Conservation (phyloP, 1,139 yeast genomes). For the Scheffersomyces insectosa region DNA sequence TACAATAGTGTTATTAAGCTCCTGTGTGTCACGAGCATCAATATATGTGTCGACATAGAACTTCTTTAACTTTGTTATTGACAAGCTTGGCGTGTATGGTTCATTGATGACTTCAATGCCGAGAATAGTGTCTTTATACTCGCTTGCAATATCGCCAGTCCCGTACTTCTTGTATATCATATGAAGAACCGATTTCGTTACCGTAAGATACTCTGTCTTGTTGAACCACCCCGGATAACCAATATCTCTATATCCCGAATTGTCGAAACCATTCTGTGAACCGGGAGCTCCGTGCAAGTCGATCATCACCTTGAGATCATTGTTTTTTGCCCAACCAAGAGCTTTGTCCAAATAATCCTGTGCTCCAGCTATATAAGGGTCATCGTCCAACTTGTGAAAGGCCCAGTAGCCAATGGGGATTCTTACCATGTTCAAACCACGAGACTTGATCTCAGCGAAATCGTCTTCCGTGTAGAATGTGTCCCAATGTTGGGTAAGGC, state of each 20-base stretch:
- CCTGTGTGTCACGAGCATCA: slow-evolving; percentile 34
- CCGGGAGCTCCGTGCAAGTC: slow-evolving; percentile 71
- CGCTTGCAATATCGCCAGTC: slow-evolving; percentile 21
- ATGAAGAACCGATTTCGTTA: slow-evolving; percentile 46
- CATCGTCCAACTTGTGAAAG: slow-evolving; percentile 45
- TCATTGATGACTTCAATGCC: slow-evolving; percentile 69
- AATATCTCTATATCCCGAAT: slow-evolving; percentile 56
- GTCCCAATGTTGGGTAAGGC: slow-evolving; percentile 54
- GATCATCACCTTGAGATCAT: slow-evolving; percentile 57
- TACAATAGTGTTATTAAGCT: slow-evolving; percentile 46
- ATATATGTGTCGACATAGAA: slow-evolving; percentile 45
- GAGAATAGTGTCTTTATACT: slow-evolving; percentile 50
- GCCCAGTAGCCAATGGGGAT: slow-evolving; percentile 75
- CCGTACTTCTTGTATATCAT: slow-evolving; percentile 49
- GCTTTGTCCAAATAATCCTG: slow-evolving; percentile 54
- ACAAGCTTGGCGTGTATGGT: slow-evolving; percentile 52
- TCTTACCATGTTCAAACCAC: slow-evolving; percentile 62
- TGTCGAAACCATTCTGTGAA: slow-evolving; percentile 72
- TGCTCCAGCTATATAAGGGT: slow-evolving; percentile 63
- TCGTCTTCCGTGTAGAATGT: slow-evolving; percentile 57
- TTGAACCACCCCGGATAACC: slow-evolving; percentile 53
- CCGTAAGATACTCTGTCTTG: slow-evolving; percentile 37
- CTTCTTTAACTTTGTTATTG: slow-evolving; percentile 34
- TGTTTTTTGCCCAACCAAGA: slow-evolving; percentile 51
- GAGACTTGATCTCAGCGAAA: slow-evolving; percentile 43